Evolutionary conservation across 2,329 filamentous ascomycete genomes (phyloP).

Genomic region (Pleurostoma richardsiae): DNA sequence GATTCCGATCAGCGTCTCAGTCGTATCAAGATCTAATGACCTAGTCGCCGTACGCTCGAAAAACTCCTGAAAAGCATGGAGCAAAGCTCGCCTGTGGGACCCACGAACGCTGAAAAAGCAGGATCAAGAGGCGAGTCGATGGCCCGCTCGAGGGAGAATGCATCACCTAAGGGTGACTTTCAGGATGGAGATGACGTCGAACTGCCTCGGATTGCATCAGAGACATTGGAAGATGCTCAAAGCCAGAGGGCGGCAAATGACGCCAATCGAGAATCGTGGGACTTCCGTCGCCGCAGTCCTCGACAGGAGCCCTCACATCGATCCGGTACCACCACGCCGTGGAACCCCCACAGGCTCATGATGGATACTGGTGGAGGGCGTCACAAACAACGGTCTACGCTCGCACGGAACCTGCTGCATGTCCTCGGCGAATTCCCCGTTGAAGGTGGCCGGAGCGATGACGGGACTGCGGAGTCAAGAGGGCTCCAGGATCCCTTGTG

Average conservation of each 20-base stretch:
- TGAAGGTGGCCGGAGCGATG: not conserved
- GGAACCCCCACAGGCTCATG: not conserved
- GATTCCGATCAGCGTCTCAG: not conserved
- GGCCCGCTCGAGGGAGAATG: too few species aligned
- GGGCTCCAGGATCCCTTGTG: slow-evolving; percentile 2
- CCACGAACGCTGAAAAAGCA: too few species aligned
- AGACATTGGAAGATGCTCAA: not conserved
- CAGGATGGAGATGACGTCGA: not conserved
- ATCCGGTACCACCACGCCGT: not conserved
- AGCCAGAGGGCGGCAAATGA: not conserved
- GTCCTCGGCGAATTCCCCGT: slow-evolving; percentile 1
- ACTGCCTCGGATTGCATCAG: not conserved
- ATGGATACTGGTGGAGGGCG: not conserved
- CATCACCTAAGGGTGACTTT: not conserved
- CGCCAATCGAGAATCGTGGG: not conserved
- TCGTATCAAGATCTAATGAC: not conserved
- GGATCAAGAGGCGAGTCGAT: too few species aligned
- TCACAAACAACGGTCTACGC: not conserved
- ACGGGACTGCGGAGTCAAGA: not conserved
- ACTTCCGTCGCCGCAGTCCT: not conserved
- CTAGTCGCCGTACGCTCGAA: not conserved
- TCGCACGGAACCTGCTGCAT: not conserved
- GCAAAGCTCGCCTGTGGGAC: not conserved
- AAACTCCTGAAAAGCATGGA: not conserved
- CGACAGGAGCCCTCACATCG: not conserved